phyloP scores from a whole-genome alignment of 345 rosid genomes.

The Acer yangbiense region DNA sequence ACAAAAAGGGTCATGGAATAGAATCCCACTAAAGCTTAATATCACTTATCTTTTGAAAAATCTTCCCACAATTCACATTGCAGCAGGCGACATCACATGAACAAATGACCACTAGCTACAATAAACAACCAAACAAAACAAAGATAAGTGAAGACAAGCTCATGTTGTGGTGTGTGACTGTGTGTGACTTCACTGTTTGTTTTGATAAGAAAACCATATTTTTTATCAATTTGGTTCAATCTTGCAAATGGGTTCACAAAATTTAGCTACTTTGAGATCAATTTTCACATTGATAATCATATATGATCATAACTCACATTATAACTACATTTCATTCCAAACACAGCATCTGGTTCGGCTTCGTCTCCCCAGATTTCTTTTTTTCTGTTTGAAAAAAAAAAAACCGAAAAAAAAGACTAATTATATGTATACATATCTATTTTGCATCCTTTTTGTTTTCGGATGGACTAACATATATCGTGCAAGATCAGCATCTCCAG shows the following conservation, averaged over 20 bases:
- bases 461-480: not conserved
- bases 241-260: not conserved
- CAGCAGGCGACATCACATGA: conserved; percentile 7
- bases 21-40: not conserved
- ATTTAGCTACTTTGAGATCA: not conserved
- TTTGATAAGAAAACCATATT: not conserved
- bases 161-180: too few relatives aligned
- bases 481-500: conserved; percentile 57
- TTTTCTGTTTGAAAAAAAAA: not conserved
- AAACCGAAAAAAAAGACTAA: too few relatives aligned
- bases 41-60: not conserved
- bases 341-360: conserved; percentile 34
- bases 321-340: not conserved
- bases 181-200: not conserved
- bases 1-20: not conserved
- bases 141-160: too few relatives aligned
- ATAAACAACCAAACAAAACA: too few relatives aligned
- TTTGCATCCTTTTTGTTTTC: not conserved
- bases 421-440: not conserved
- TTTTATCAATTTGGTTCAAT: not conserved
- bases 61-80: not conserved
- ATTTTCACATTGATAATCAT: conserved; percentile 5
- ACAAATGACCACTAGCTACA: not conserved
- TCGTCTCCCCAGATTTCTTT: conserved; percentile 39
- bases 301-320: not conserved